These are phyloP conservation scores for Aspergillus kassunensis DNA, from an alignment of 495 filamentous ascomycete genomes.

Conservation along the genomic window DNA sequence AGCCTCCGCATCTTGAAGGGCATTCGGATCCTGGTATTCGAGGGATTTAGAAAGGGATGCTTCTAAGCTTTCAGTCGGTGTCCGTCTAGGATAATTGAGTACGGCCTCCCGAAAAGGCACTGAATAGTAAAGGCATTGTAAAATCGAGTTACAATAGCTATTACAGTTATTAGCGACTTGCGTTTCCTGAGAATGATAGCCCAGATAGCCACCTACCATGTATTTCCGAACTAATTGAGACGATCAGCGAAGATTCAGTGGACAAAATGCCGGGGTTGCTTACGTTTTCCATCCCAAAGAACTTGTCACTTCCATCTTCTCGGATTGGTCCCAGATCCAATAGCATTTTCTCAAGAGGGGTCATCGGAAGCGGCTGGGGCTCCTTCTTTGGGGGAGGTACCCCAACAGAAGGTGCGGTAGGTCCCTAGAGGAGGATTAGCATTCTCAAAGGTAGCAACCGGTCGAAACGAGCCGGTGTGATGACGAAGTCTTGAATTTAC, in stretches of 20 bases:
- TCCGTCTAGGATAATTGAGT: constrained; percentile 77
- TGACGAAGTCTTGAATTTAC: too few species aligned
- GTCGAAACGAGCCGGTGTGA: too few species aligned
- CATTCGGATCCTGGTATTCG: constrained; percentile 42
- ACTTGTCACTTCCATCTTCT: constrained; percentile 92
- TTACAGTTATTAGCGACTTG: constrained; percentile 1
- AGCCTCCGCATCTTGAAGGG: constrained; percentile 40
- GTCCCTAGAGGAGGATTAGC: constrained; percentile 29
- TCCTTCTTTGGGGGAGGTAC: constrained; percentile 64
- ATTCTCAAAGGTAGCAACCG: neutral
- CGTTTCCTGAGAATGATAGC: neutral
- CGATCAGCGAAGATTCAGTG: constrained; percentile 18
- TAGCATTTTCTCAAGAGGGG: constrained; percentile 79
- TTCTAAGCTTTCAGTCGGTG: constrained; percentile 52
- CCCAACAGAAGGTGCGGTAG: constrained; percentile 40
- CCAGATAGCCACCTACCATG: constrained; percentile 62
- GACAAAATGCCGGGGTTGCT: constrained; percentile 28
- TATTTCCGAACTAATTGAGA: constrained; percentile 78
- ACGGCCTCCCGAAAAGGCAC: constrained; percentile 93
- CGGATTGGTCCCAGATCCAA: constrained; percentile 74
- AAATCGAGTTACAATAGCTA: constrained; percentile 96
- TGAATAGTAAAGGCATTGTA: constrained; percentile 95
- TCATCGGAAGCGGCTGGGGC: constrained; percentile 59
- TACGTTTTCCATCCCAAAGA: constrained; percentile 98
- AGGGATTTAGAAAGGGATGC: constrained; percentile 42